Conservation (phyloP, 2,329 filamentous ascomycete genomes). For the Helicocarpus griseus region DNA sequence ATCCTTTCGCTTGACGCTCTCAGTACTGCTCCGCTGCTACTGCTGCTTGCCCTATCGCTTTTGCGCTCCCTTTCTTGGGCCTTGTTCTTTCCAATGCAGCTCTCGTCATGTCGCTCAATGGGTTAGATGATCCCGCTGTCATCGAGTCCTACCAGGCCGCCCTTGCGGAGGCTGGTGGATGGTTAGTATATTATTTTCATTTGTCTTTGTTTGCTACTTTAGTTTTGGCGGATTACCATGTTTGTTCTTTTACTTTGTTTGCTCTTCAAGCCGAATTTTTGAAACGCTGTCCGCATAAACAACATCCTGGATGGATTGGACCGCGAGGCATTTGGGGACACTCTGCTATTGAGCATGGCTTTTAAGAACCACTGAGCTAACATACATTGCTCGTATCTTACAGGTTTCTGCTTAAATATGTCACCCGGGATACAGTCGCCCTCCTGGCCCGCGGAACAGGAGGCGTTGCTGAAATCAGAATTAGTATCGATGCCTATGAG, state of each 20-base stretch:
- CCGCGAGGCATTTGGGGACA: slow-evolving; percentile 3
- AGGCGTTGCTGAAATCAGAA: slow-evolving; percentile 75
- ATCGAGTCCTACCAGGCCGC: slow-evolving; percentile 76
- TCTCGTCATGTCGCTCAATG: slow-evolving; percentile 79
- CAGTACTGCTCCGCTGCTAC: background rate
- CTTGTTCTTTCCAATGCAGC: slow-evolving; percentile 12
- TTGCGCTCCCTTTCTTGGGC: slow-evolving; percentile 1
- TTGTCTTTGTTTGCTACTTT: background rate
- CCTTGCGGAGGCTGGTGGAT: slow-evolving; percentile 78
- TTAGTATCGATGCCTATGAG: slow-evolving; percentile 65
- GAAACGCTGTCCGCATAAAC: background rate
- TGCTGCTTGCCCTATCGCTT: background rate
- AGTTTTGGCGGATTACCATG: background rate
- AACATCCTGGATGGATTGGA: background rate
- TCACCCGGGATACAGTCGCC: slow-evolving; percentile 76
- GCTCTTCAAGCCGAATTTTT: background rate
- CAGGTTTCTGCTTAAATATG: slow-evolving; percentile 93
- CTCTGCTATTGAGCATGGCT: background rate
- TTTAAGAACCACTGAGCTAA: background rate
- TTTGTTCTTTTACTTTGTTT: background rate
- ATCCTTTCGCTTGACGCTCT: background rate
- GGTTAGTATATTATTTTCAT: slow-evolving; percentile 50
- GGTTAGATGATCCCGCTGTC: slow-evolving; percentile 71
- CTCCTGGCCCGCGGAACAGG: slow-evolving; percentile 67
- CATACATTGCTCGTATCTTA: slow-evolving; percentile 9